phyloP scores from a whole-genome alignment of 768 basidiomycete species.

The Pleurotus citrinopileatus region DNA sequence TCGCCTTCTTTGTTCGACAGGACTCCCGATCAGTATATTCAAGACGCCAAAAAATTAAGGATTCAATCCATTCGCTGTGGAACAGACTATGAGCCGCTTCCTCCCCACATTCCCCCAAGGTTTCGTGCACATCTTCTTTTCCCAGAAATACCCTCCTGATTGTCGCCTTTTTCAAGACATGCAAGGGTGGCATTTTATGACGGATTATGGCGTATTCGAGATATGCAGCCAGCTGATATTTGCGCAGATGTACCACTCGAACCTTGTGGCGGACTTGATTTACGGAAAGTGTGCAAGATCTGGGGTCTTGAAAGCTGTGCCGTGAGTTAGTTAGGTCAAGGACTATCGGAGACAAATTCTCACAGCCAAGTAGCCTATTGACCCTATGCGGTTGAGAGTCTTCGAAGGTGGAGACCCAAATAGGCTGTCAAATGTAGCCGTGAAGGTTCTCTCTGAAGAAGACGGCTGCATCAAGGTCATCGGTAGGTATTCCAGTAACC shows the following conservation, averaged over 20 bases:
- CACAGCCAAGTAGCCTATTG: background rate
- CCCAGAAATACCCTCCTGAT: background rate
- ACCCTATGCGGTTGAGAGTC: slow-evolving; percentile 2
- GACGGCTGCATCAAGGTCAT: slow-evolving; percentile 6
- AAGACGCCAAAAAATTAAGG: background rate
- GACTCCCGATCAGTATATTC: background rate
- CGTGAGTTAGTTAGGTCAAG: background rate
- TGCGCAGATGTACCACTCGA: background rate
- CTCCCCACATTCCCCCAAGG: background rate
- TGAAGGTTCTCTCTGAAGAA: slow-evolving; percentile 1
- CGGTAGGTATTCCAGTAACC: background rate
- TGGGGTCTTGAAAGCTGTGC: slow-evolving; percentile 6
- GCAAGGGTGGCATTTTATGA: slow-evolving; percentile 2
- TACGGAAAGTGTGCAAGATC: background rate
- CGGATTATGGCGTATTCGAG: background rate
- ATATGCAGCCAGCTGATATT: background rate
- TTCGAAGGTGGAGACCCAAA: background rate
- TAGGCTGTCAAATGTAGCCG: slow-evolving; percentile 1
- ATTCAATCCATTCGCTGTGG: background rate
- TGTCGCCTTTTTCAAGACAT: background rate
- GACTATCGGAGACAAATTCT: background rate
- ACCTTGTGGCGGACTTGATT: slow-evolving; percentile 1
- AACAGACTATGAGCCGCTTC: background rate
- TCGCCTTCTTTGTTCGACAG: background rate
- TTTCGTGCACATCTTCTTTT: background rate